Evolutionary conservation across 2,329 filamentous ascomycete species (phyloP).

Genomic region (Beauveria brongniartii): DNA sequence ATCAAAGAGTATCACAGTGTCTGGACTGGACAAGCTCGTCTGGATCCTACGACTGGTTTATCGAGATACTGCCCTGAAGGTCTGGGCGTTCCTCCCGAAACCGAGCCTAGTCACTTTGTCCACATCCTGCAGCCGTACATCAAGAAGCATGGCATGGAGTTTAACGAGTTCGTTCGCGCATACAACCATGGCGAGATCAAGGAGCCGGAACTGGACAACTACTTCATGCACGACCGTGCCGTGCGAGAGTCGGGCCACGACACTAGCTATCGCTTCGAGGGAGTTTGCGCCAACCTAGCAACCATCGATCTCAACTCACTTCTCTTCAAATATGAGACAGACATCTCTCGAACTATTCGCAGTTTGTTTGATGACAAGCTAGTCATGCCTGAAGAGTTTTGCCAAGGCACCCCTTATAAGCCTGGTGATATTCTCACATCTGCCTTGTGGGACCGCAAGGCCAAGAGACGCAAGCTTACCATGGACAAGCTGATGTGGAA

Average conservation of each 20-base stretch:
- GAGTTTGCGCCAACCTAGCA: constrained; percentile 76
- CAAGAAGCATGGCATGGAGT: constrained; percentile 73
- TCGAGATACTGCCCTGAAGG: constrained; percentile 81
- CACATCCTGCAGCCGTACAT: constrained; percentile 77
- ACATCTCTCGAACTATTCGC: constrained; percentile 82
- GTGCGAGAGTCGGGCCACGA: constrained; percentile 96
- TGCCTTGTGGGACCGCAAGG: constrained; percentile 81
- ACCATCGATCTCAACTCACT: constrained; percentile 93
- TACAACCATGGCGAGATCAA: constrained; percentile 73
- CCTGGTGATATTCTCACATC: constrained; percentile 72
- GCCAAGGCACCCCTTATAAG: constrained; percentile 52
- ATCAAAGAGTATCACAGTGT: constrained; percentile 96
- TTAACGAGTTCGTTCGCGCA: constrained; percentile 75
- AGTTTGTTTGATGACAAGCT: constrained; percentile 77
- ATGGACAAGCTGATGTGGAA: constrained; percentile 96
- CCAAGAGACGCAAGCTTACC: constrained; percentile 70
- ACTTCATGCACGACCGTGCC: constrained; percentile 92
- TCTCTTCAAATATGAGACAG: constrained; percentile 93
- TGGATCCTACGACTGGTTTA: constrained; percentile 69
- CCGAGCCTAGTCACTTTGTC: constrained; percentile 77
- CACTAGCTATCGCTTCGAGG: constrained; percentile 88
- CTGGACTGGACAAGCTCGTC: constrained; percentile 72
- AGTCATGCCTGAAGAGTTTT: constrained; percentile 75
- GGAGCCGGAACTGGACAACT: constrained; percentile 87
- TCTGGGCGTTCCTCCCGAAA: constrained; percentile 82